Base-by-base conservation (phyloP, 2,329 filamentous ascomycete species). In the Fusarium sp. region DNA sequence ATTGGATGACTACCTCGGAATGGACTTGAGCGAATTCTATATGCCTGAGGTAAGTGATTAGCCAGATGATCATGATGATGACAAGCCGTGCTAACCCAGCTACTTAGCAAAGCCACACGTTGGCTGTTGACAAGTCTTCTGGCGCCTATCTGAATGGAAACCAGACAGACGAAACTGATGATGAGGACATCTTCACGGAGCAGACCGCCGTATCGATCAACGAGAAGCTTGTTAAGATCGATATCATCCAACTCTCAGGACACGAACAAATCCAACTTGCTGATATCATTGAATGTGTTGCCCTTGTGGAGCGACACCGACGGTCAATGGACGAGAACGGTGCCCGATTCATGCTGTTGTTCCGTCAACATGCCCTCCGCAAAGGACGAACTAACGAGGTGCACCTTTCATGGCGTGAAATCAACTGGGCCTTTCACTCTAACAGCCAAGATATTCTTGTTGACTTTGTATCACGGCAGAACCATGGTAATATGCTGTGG, bases 301-400 rank as follows among this genome's bases (percentile, higher is more conserved):
- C 93, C 7, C 89, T 93, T 41, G 93, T 97, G 2, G 94, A 97
- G 78, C 93, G 92, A 76, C 93, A 98, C 76, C 89, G 94, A 20
- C 89, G 93, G 9, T 97, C 94, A 5, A 92, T 98, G 82, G 95
- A 98, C 76, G 93, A 93, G 75, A 97, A 97, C 76, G 95, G 93
- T 6, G 92, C 93, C 12, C 90, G 94, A 45, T 98, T 95, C 80
- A 89, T 97, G 81, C 85, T 97, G 15, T 96, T 96, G 81, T 96
- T 95, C 82, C 88, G 93, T 23, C 92, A 97, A 76, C 91, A 95
- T 78, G 90, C 90, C 53, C 83, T 97, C 50, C 89, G 91, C 32
- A 90, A 90, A 78, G 86, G 87, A 50, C 88, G 90, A 64, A 87
- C 88, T 5, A 88, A 88, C 67, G 87, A 92, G 75, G 87, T 90